Percentiles rank a stretch among this genome's conserved stretches.
Conservation (phyloP, 495 filamentous ascomycete species). For the Diplogelasinospora grovesii region DNA sequence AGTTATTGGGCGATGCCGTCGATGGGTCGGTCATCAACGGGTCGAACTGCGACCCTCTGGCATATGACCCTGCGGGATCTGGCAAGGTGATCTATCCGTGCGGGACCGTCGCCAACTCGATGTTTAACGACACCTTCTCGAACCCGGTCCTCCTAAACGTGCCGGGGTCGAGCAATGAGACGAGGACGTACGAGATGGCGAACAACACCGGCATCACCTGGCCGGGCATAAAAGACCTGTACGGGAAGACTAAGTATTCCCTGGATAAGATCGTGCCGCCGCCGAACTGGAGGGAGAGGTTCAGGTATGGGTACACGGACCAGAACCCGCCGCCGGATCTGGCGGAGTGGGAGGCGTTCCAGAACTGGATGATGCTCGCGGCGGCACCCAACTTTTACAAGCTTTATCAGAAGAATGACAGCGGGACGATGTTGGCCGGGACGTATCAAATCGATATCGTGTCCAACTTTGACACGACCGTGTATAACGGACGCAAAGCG, state of each 20-base stretch:
- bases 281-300: constrained; percentile 72
- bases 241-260: constrained; percentile 60
- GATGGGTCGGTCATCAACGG: constrained; percentile 52
- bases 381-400: constrained; percentile 96
- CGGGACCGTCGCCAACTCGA: constrained; percentile 90
- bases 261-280: constrained; percentile 61
- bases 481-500: constrained; percentile 88
- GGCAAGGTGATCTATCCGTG: constrained; percentile 85
- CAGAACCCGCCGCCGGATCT: constrained; percentile 60
- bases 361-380: constrained; percentile 98
- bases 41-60: constrained; percentile 70
- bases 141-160: constrained; percentile 50
- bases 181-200: constrained; percentile 57
- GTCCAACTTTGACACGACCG: constrained; percentile 69
- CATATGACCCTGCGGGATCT: constrained; percentile 36
- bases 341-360: constrained; percentile 69
- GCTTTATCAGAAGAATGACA: constrained; percentile 74
- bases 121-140: constrained; percentile 91
- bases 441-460: constrained; percentile 50
- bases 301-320: constrained; percentile 56
- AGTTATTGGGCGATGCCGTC: constrained; percentile 69
- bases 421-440: constrained; percentile 56
- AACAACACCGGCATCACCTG: constrained; percentile 75
- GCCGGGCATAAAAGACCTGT: constrained; percentile 72
- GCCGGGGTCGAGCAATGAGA: constrained; percentile 17